Base-by-base conservation (phyloP, 2,329 filamentous ascomycete species). In the Fusarium mangiferae region DNA sequence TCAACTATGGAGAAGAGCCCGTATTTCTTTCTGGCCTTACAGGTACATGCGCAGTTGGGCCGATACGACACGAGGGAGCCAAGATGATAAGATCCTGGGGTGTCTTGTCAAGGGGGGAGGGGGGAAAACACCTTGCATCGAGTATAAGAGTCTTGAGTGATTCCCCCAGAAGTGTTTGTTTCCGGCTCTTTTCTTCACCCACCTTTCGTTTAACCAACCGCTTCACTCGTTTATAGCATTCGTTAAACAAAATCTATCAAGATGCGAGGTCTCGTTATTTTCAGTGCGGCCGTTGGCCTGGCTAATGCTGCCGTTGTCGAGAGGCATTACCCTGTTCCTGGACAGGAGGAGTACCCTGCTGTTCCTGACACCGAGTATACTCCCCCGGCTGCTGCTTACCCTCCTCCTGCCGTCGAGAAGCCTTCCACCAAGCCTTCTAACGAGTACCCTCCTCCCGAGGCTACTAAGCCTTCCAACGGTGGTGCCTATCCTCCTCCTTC, bases 251-350 rank as follows among this genome's bases (percentile, higher is more conserved):
- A 28, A 30, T 30, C 61, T 9, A 10, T 48, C 38, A 74, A 42
- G 3, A 75, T 75, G 73, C 65, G 68, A 52, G 72, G 73, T 46
- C 61, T 75, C 35, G 69, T 75, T 30, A 56, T 75, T 44, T 22
- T 75, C 56, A 52, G 73, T 62, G 73, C 73, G n/a, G 73, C 72
- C 36, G 56, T 75, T n/a, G 59, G 72, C 73, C 36, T 75, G 28
- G 69, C 73, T 33, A 75, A 75, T 26, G 73, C 73, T 39, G 72
- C 72, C 44, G 72, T 55, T 51, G 68, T 74, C 52, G 54, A 75
- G 65, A 60, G 55, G 46, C 35, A 72, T 30, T 72, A 68, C 68
- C 41, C 56, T 11, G 54, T 58, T 28, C 68, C 72, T 7, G 66
- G 56, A 8, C 58, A 45, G 42, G 30, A 48, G 7, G 49, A 54